Evolutionary conservation across 1,284 basidiomycete species (phyloP), one percentile per base, ranked within the genome.

Genomic region (Inonotus hispidus): DNA sequence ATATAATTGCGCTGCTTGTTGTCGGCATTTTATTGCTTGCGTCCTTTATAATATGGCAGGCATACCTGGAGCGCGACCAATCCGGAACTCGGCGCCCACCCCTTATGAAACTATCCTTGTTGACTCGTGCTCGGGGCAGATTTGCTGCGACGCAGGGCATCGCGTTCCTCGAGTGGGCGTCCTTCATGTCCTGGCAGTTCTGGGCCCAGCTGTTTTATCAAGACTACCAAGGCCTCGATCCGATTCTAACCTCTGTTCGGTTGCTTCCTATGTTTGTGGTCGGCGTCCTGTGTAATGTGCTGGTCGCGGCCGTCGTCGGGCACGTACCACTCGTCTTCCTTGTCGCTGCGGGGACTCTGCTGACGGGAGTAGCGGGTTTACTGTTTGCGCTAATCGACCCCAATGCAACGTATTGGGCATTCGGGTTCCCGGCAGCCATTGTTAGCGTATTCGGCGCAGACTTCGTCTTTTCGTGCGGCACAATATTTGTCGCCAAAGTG

Each of bases 381-480:
- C 75, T 94, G 2, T 90, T 93, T 65, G 90, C 91, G 0, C 69
- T 91, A 4, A 85, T 93, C 61, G 68, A 82, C 14, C 80, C 85
- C 0, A 64, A 75, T 2, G 78, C 78, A 2, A 72, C 83, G 0
- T 96, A 89, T 71, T 95, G 92, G 92, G 83, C 84, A 1, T 89
- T 82, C 61, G 87, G 86, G 14, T 94, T 96, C 75, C 89, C 91
- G 3, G 83, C 87, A 0, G 84, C 92, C 41, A 78, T 88, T 64
- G 67, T 91, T 59, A 74, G 81, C 13, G 90, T 92, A 25, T 78
- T 90, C 47, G 92, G 92, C 38, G 88, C 85, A 0, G 91, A 93
- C 69, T 90, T 93, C 68, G 83, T 92, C 11, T 92, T 87, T 70
- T 78, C 90, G 0, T 77, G 83, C 1, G 91, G 90, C 1, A 86